A percentile compares a stretch with the other conserved stretches of the same genome.
Conservation (phyloP, 148 eudicot species). For the Vaccinium vitisidaea region DNA sequence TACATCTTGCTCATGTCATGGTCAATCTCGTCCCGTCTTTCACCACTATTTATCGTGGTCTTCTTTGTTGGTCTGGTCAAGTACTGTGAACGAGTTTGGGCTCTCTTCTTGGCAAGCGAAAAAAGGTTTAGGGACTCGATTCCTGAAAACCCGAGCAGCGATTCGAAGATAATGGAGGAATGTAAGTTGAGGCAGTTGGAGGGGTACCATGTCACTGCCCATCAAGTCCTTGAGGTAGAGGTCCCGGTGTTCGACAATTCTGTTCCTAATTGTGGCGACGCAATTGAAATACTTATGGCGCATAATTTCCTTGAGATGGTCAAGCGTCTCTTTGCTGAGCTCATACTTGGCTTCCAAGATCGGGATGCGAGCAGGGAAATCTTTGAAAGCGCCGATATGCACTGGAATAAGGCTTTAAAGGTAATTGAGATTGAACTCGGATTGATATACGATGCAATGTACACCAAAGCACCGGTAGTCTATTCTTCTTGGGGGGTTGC, state of each 20-base stretch:
- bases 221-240: background rate
- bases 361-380: background rate
- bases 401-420: background rate
- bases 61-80: constrained; percentile 9
- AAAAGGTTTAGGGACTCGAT: constrained; percentile 15
- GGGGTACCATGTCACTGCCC: background rate
- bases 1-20: background rate
- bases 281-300: background rate
- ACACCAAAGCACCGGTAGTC: too few species aligned
- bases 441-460: too few species aligned
- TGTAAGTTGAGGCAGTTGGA: constrained; percentile 7
- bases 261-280: background rate
- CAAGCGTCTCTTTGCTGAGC: background rate
- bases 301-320: background rate
- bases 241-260: background rate
- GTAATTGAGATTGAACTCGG: too few species aligned
- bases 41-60: constrained; percentile 7
- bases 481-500: background rate
- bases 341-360: background rate
- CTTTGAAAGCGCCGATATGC: background rate
- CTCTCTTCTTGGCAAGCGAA: constrained; percentile 11
- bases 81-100: constrained; percentile 15
- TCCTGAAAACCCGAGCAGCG: background rate
- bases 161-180: background rate
- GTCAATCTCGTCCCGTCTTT: background rate